Evolutionary conservation across 768 basidiomycete genomes (phyloP), one percentile per base, ranked within the genome.

Genomic region (Podaxis sp.): DNA sequence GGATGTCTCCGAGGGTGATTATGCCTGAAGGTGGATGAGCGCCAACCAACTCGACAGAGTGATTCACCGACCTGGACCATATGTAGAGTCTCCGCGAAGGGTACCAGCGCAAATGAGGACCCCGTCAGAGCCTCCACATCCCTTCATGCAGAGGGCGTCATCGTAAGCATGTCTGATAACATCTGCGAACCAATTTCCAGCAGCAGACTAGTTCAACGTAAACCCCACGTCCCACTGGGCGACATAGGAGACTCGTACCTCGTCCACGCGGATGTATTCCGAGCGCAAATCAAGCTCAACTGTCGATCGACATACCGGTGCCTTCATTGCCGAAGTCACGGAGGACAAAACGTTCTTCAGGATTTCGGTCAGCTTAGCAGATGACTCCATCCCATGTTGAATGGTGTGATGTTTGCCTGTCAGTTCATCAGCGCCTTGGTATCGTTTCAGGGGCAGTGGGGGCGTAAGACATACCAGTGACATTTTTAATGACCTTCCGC

Each of bases 171-270:
- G 90, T 66, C 90, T 77, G 46, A 93, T 72, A 39, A 95, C 84
- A 72, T 96, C 95, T 1, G 93, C 88, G 65, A 95, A 86, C 90
- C 92, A 94, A 69, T 96, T 91, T 15, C 83, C 85, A 17, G 84
- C 80, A 3, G 87, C 85, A 11, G 87, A 86, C 90, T 93, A 65
- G 22, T 39, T 49, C 1, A 17, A 26, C 12, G 28, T 59, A 48
- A 48, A 17, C 28, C 46, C 19, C 6, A 36, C n/a, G 44, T 15
- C 11, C 6, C 15, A 26, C 30, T 39, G 58, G 26, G 24, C 63
- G 22, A 44, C 12, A 22, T 59, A 36, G 26, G 44, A 9, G 30
- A 1, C 42, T 60, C 70, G 53, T 65, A 89, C 91, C 81, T 95
- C 93, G 46, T 77, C 73, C 0, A 87, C 87, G 15, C 95, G 85